phyloP scores from a whole-genome alignment of 2,329 filamentous ascomycete species.

The Chrysoporthe austroafricana region DNA sequence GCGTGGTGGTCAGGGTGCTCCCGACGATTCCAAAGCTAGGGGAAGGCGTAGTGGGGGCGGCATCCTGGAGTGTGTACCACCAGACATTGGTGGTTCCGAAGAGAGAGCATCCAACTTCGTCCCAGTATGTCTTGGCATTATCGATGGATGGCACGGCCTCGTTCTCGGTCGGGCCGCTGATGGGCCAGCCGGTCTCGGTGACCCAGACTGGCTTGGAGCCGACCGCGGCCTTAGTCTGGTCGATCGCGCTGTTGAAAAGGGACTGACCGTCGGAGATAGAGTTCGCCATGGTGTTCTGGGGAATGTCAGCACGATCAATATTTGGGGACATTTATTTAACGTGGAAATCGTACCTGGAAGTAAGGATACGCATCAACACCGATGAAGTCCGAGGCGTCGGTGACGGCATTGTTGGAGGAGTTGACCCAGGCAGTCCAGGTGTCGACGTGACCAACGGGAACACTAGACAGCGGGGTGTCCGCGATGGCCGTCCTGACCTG shows the following conservation, averaged over 20 bases:
- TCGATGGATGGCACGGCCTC: constrained; percentile 18
- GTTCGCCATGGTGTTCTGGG: constrained; percentile 70
- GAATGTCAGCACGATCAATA: background rate
- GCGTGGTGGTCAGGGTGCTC: constrained; percentile 53
- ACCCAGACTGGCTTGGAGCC: constrained; percentile 28
- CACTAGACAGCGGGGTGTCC: constrained; percentile 61
- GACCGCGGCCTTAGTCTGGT: constrained; percentile 60
- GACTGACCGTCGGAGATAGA: constrained; percentile 63
- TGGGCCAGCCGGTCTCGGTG: constrained; percentile 29
- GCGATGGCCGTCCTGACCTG: constrained; percentile 67
- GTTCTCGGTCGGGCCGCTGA: constrained; percentile 24
- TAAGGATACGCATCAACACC: constrained; percentile 87
- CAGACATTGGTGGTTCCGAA: constrained; percentile 69
- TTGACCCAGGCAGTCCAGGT: constrained; percentile 86
- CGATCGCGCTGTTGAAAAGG: constrained; percentile 71
- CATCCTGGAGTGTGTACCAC: constrained; percentile 80
- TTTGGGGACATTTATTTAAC: background rate
- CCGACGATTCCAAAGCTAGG: constrained; percentile 75
- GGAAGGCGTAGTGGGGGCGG: constrained; percentile 60
- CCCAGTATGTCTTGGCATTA: constrained; percentile 80
- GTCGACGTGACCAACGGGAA: constrained; percentile 80
- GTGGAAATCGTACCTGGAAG: constrained; percentile 48
- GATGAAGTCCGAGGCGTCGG: constrained; percentile 74
- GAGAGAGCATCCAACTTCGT: constrained; percentile 72
- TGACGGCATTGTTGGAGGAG: constrained; percentile 69